Evolutionary conservation across 495 filamentous ascomycete genomes (phyloP).

Genomic region (Penicillium macrosclerotiorum): DNA sequence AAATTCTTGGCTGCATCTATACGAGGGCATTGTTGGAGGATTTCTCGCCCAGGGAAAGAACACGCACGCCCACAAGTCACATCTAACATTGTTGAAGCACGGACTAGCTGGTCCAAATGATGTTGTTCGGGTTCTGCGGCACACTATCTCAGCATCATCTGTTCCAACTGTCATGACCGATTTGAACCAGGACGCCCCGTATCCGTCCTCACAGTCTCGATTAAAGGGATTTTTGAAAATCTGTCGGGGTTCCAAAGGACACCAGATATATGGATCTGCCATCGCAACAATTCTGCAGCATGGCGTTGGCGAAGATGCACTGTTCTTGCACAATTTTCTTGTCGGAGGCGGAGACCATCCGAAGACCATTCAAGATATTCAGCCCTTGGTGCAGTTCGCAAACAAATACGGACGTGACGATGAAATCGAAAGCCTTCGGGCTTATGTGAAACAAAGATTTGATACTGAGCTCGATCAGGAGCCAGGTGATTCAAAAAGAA

Average conservation of each 20-base stretch:
- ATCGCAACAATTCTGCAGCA: constrained; percentile 55
- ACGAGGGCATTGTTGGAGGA: constrained; percentile 48
- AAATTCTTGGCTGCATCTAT: constrained; percentile 45
- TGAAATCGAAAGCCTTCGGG: constrained; percentile 20
- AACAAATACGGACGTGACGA: constrained; percentile 28
- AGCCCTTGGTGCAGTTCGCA: constrained; percentile 43
- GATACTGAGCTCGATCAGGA: not conserved
- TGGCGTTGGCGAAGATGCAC: constrained; percentile 48
- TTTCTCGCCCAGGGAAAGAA: constrained; percentile 37
- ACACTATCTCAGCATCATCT: no score
- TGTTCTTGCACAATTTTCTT: constrained; percentile 60
- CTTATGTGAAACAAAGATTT: constrained; percentile 26
- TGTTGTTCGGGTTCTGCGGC: constrained; percentile 34
- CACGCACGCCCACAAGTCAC: constrained; percentile 33
- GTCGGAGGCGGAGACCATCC: constrained; percentile 51
- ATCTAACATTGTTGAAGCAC: constrained; percentile 36
- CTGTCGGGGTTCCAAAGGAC: constrained; percentile 39
- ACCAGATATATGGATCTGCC: constrained; percentile 58
- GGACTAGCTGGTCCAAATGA: constrained; percentile 31
- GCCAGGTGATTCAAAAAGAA: not conserved
- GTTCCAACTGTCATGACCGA: no score
- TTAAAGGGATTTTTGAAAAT: constrained; percentile 47
- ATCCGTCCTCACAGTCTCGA: constrained; percentile 14
- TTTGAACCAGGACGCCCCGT: no score
- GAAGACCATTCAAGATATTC: constrained; percentile 27